Percentiles rank a stretch among this genome's conserved stretches.
These are phyloP conservation scores for Spinacia oleracea DNA, from an alignment of 179 eudicot genomes.

Conservation along the genomic window DNA sequence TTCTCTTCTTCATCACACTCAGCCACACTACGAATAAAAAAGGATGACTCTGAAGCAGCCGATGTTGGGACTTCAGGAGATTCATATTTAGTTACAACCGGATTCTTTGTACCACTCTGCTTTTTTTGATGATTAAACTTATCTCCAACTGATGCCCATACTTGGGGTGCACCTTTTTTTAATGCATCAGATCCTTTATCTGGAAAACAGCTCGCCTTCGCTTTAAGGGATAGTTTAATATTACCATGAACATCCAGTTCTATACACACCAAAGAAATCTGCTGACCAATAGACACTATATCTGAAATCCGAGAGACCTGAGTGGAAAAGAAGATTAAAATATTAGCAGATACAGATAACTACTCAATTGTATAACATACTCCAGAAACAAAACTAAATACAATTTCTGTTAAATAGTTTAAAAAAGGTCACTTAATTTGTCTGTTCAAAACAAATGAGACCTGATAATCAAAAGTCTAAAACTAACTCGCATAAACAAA, in stretches of 20 bases:
- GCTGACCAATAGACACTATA: conserved; percentile 78
- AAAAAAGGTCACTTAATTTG: background rate
- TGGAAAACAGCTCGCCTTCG: conserved; percentile 31
- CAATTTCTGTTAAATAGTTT: background rate
- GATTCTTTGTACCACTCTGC: conserved; percentile 24
- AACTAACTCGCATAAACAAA: background rate
- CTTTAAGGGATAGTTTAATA: conserved; percentile 76
- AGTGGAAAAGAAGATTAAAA: background rate
- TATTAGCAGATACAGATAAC: background rate
- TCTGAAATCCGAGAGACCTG: conserved; percentile 83
- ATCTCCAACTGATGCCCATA: conserved; percentile 35
- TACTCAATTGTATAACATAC: background rate
- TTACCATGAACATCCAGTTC: conserved; percentile 92
- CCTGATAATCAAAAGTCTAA: background rate
- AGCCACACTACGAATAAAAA: conserved; percentile 65
- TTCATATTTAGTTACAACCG: conserved; percentile 31
- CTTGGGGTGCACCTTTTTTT: conserved; percentile 28
- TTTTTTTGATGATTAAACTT: conserved; percentile 31
- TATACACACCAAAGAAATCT: conserved; percentile 71
- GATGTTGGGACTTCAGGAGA: conserved; percentile 25
- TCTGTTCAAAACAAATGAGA: background rate
- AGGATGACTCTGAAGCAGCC: conserved; percentile 36
- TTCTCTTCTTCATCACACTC: conserved; percentile 79
- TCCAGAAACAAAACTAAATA: background rate
- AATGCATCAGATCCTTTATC: conserved; percentile 30